A percentile compares a stretch with the other conserved stretches of the same genome.
Evolutionary conservation across 371 early-diverging fungal species (phyloP).

Genomic region (Haplosporangium sp.): DNA sequence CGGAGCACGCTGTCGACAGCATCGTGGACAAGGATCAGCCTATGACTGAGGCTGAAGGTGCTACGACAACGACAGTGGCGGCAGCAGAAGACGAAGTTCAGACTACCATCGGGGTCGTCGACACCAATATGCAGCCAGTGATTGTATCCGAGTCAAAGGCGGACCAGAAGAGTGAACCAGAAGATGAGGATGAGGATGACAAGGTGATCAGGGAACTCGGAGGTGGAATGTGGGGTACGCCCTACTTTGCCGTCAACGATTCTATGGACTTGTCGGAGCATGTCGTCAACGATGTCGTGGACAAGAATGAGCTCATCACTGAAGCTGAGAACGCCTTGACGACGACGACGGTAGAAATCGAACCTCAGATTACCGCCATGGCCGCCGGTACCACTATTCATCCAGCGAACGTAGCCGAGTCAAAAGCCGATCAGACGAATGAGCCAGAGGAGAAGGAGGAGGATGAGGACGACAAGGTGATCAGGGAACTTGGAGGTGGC

Average conservation of each 20-base stretch:
- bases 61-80: background rate
- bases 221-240: conserved; percentile 40
- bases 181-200: conserved; percentile 38
- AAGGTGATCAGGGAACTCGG: conserved; percentile 23
- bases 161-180: conserved; percentile 12
- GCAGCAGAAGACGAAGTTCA: background rate
- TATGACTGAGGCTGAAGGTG: background rate
- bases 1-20: conserved; percentile 16
- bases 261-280: conserved; percentile 23
- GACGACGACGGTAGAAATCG: background rate
- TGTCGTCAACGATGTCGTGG: background rate
- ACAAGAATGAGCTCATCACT: background rate
- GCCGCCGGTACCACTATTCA: no score
- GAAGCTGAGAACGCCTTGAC: background rate
- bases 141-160: background rate
- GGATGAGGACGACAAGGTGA: conserved; percentile 40
- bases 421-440: conserved; percentile 5
- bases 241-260: conserved; percentile 34
- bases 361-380: background rate
- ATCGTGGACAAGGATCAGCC: background rate
- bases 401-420: no score
- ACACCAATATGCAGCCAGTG: no score
- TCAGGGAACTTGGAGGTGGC: conserved; percentile 23
- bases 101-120: background rate
- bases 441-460: conserved; percentile 13